Evolutionary conservation across 495 filamentous ascomycete genomes (phyloP).

Genomic region (Penicillium turbatum): DNA sequence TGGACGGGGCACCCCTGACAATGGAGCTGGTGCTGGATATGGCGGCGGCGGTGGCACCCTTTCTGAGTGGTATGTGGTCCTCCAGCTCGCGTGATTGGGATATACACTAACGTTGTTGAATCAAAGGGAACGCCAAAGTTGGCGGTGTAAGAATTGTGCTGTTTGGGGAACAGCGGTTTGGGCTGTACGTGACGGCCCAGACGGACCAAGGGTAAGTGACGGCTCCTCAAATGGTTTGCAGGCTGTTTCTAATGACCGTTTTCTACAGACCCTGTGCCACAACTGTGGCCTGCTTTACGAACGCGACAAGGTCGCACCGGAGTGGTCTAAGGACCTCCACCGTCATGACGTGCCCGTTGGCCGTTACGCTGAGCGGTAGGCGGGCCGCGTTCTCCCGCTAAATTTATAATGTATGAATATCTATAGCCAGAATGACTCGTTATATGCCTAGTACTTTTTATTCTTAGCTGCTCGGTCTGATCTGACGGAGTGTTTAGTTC

Average conservation of each 20-base stretch:
- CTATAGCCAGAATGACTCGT: no score
- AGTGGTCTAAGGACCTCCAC: slow-evolving; percentile 79
- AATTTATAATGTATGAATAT: neutral
- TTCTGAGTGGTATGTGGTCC: slow-evolving; percentile 55
- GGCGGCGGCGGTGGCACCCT: slow-evolving; percentile 67
- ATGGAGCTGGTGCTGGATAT: slow-evolving; percentile 56
- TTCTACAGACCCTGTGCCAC: slow-evolving; percentile 74
- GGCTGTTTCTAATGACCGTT: slow-evolving; percentile 5
- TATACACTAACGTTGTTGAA: slow-evolving; percentile 14
- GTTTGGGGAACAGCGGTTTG: slow-evolving; percentile 88
- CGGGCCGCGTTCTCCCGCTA: neutral
- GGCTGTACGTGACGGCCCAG: slow-evolving; percentile 89
- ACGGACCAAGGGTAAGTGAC: slow-evolving; percentile 66
- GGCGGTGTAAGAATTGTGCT: slow-evolving; percentile 87
- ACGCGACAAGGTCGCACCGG: slow-evolving; percentile 76
- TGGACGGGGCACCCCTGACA: slow-evolving; percentile 72
- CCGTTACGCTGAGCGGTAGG: slow-evolving; percentile 15
- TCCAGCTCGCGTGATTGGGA: neutral
- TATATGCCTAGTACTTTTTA: no score
- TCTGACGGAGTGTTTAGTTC: no score
- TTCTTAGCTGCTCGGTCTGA: no score
- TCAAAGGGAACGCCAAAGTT: slow-evolving; percentile 68
- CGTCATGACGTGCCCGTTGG: slow-evolving; percentile 48
- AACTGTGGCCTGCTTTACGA: slow-evolving; percentile 91
- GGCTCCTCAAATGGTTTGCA: neutral